Conservation (phyloP, 495 filamentous ascomycete genomes). For the Durotheca rogersii region DNA sequence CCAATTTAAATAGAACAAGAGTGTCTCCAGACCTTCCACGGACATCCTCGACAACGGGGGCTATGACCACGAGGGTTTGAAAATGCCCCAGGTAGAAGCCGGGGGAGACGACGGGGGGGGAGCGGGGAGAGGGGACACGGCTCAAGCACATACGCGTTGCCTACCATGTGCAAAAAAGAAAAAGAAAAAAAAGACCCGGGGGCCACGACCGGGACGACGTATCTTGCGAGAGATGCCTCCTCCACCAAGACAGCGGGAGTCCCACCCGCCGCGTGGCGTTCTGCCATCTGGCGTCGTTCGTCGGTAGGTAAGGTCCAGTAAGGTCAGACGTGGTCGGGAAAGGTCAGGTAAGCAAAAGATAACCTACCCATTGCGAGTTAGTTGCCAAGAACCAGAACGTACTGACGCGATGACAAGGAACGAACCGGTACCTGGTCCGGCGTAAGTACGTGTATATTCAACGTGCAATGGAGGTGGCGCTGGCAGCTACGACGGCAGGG, state of each 20-base stretch:
- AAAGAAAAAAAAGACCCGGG: neutral
- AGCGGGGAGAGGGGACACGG: slow-evolving; percentile 8
- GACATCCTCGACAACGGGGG: slow-evolving; percentile 34
- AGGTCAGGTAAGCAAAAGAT: neutral
- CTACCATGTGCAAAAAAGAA: too few relatives aligned
- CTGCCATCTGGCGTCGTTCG: slow-evolving; percentile 20
- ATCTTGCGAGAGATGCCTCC: slow-evolving; percentile 16
- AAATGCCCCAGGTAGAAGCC: too few relatives aligned
- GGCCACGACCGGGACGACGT: slow-evolving; percentile 10
- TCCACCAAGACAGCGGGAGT: slow-evolving; percentile 19
- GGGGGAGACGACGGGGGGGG: too few relatives aligned
- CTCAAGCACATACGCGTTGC: slow-evolving; percentile 1
- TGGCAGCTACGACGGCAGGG: too few relatives aligned
- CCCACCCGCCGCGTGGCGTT: slow-evolving; percentile 31
- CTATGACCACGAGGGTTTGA: slow-evolving; percentile 1
- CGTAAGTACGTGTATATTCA: too few relatives aligned
- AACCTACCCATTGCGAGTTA: slow-evolving; percentile 1
- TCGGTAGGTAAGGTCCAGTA: too few relatives aligned
- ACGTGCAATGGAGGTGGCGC: too few relatives aligned
- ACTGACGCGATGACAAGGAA: neutral
- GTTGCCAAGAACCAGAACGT: slow-evolving; percentile 2
- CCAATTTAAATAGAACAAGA: slow-evolving; percentile 31
- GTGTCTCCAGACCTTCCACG: slow-evolving; percentile 31
- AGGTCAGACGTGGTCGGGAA: too few relatives aligned
- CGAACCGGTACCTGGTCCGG: too few relatives aligned